phyloP scores from a whole-genome alignment of 1,284 basidiomycete genomes.

The Moesziomyces sp. region DNA sequence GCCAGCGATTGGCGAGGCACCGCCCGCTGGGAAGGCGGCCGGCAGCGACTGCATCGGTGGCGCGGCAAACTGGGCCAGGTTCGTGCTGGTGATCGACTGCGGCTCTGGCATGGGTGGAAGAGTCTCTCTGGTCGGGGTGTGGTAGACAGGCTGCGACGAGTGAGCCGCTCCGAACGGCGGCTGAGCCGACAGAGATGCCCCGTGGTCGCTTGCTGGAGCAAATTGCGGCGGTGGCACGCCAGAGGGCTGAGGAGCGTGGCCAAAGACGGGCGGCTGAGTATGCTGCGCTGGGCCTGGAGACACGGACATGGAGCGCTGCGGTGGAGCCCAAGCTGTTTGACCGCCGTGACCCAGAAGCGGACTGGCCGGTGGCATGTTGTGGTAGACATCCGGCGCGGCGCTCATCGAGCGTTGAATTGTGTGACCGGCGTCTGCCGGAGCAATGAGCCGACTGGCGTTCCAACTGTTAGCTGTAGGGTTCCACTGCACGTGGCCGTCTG shows the following conservation, averaged over 20 bases:
- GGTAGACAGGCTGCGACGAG: conserved; percentile 12
- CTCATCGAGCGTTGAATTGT: conserved; percentile 40
- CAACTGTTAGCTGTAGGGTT: conserved; percentile 36
- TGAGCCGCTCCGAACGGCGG: conserved; percentile 8
- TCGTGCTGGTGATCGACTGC: conserved; percentile 10
- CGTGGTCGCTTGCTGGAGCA: conserved; percentile 4
- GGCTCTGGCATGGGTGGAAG: conserved; percentile 37
- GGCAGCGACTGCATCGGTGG: conserved; percentile 17
- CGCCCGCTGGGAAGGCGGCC: conserved; percentile 2
- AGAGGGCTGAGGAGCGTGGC: conserved; percentile 5
- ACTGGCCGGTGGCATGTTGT: conserved; percentile 10
- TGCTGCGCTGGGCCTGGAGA: conserved; percentile 25
- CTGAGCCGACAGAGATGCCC: conserved; percentile 17
- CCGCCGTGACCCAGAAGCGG: conserved; percentile 2
- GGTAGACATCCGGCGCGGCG: conserved; percentile 47
- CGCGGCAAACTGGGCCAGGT: conserved; percentile 16
- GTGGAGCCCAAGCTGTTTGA: conserved; percentile 24
- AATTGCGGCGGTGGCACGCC: conserved; percentile 1
- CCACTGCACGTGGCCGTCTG: conserved; percentile 35
- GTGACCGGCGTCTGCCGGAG: conserved; percentile 19
- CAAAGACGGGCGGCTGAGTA: conserved; percentile 11
- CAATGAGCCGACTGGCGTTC: conserved; percentile 38
- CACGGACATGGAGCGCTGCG: conserved; percentile 42
- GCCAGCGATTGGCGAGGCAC: conserved; percentile 29
- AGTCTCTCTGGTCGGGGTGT: conserved; percentile 5